Conservation (phyloP, 257 asterid genomes). For the Ajuga chamaepitys region DNA sequence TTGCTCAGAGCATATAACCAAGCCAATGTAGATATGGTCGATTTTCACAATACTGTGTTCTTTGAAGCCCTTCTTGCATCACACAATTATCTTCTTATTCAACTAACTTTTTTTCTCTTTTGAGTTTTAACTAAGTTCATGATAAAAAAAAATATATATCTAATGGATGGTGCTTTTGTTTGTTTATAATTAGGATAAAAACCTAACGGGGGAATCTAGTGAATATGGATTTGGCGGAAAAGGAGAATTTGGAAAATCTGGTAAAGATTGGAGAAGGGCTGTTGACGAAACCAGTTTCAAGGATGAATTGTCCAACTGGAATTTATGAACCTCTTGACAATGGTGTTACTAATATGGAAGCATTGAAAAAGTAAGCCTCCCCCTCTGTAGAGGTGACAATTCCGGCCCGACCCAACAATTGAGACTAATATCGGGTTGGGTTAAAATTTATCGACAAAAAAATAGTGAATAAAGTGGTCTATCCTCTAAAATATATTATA, state of each 20-base stretch:
- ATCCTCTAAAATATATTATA: too few relatives aligned
- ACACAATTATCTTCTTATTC: slow-evolving; percentile 53
- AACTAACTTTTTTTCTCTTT: slow-evolving; percentile 19
- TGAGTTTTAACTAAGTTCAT: background rate
- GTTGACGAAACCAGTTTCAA: slow-evolving; percentile 36
- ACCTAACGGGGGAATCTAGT: slow-evolving; percentile 31
- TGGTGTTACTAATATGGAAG: slow-evolving; percentile 47
- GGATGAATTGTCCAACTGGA: slow-evolving; percentile 36
- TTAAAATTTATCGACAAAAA: too few relatives aligned
- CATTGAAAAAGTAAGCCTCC: slow-evolving; percentile 27
- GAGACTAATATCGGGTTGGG: too few relatives aligned
- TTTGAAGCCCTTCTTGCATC: slow-evolving; percentile 45
- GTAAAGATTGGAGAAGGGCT: slow-evolving; percentile 44
- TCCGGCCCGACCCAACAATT: too few relatives aligned
- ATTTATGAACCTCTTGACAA: slow-evolving; percentile 26
- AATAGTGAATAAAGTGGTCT: too few relatives aligned
- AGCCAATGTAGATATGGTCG: slow-evolving; percentile 54
- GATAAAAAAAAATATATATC: too few relatives aligned
- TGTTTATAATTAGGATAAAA: slow-evolving; percentile 26
- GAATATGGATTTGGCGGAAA: slow-evolving; percentile 34
- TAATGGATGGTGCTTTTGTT: background rate
- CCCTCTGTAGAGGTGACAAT: too few relatives aligned
- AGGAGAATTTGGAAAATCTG: slow-evolving; percentile 37
- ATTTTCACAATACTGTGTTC: slow-evolving; percentile 38
- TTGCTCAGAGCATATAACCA: slow-evolving; percentile 26